Conservation (phyloP, 1,284 basidiomycete species). For the Trametes hirsuta region DNA sequence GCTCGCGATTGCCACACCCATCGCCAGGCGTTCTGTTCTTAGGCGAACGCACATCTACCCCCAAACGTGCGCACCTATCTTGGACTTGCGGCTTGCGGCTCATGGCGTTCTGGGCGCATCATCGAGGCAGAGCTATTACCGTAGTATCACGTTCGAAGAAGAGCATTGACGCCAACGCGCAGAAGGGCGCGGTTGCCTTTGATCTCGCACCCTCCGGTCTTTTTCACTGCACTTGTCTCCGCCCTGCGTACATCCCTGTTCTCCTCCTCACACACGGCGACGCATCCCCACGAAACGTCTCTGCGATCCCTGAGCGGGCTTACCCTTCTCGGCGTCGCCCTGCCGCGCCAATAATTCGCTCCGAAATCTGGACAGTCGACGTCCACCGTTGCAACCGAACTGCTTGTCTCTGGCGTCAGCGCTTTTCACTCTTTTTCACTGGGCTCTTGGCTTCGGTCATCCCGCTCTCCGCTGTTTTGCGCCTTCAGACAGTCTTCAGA, state of each 20-base stretch:
- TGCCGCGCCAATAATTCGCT: background rate
- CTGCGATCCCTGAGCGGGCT: background rate
- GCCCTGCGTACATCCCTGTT: background rate
- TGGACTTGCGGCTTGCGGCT: background rate
- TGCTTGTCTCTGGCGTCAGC: background rate
- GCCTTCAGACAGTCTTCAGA: too few relatives aligned
- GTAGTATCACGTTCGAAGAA: slow-evolving; percentile 10
- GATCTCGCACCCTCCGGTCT: slow-evolving; percentile 7
- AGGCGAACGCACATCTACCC: background rate
- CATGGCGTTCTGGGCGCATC: slow-evolving; percentile 5
- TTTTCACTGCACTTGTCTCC: slow-evolving; percentile 1
- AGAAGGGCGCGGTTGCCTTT: background rate
- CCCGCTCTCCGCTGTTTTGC: too few relatives aligned
- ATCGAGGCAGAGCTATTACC: slow-evolving; percentile 10
- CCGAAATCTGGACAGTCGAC: background rate
- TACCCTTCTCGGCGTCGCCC: background rate
- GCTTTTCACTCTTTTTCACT: too few relatives aligned
- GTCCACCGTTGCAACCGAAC: background rate
- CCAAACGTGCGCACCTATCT: slow-evolving; percentile 8
- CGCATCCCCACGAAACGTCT: background rate
- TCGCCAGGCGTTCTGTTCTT: background rate
- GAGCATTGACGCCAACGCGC: slow-evolving; percentile 3
- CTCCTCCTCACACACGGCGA: slow-evolving; percentile 7
- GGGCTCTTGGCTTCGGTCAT: too few relatives aligned
- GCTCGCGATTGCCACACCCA: background rate